Conservation (phyloP, 306 rosid genomes). For the Dalbergia oliveri region DNA sequence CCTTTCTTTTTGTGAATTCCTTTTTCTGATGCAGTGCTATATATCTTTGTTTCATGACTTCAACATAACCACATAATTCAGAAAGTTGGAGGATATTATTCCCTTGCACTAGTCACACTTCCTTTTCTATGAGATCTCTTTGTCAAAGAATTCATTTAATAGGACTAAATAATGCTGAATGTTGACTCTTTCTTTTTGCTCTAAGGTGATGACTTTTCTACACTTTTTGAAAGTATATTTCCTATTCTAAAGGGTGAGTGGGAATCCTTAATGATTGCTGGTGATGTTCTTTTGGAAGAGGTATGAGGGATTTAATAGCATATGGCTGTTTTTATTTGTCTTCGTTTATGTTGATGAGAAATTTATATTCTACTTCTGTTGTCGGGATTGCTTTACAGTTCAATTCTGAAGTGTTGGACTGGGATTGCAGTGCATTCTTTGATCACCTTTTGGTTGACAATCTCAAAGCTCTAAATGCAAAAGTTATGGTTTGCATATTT, state of each 20-base stretch:
- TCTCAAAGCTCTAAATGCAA: conserved; percentile 59
- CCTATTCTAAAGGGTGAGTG: conserved; percentile 80
- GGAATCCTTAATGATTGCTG: conserved; percentile 60
- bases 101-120: conserved; percentile 17
- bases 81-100: conserved; percentile 17
- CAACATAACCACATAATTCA: conserved; percentile 5
- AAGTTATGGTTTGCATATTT: conserved; percentile 69
- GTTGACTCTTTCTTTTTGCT: conserved; percentile 37
- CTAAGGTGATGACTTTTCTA: conserved; percentile 55
- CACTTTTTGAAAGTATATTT: conserved; percentile 60
- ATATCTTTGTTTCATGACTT: not conserved
- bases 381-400: conserved; percentile 60
- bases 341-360: conserved; percentile 19
- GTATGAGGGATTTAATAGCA: conserved; percentile 48
- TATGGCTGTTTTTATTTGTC: conserved; percentile 16
- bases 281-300: conserved; percentile 64
- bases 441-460: conserved; percentile 57
- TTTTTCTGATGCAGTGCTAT: conserved; percentile 11
- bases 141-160: not conserved
- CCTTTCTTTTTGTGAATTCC: conserved; percentile 27
- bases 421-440: conserved; percentile 77
- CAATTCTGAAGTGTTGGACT: conserved; percentile 61
- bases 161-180: conserved; percentile 36
- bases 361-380: conserved; percentile 4
- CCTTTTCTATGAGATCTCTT: conserved; percentile 15